phyloP scores from a whole-genome alignment of 2,329 filamentous ascomycete species.

The Thermoascus crustaceus region DNA sequence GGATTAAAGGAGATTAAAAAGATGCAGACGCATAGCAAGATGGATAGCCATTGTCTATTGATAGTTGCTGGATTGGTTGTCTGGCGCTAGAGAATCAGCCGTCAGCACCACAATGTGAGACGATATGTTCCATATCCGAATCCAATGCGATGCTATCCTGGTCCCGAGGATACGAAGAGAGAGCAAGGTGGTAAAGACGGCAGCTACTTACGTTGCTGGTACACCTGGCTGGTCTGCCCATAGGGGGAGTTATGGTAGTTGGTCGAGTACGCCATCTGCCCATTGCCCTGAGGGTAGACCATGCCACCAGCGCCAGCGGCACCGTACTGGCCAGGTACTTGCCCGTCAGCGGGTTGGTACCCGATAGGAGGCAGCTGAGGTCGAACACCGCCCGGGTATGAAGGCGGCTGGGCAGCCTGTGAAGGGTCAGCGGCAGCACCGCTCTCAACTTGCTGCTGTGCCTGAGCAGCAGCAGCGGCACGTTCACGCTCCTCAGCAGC shows the following conservation, averaged over 20 bases:
- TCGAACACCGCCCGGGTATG: constrained; percentile 44
- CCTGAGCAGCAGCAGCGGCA: constrained; percentile 51
- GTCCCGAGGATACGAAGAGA: constrained; percentile 8
- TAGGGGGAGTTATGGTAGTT: constrained; percentile 46
- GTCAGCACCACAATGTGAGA: constrained; percentile 19
- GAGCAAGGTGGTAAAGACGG: constrained; percentile 15
- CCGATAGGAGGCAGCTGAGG: constrained; percentile 68
- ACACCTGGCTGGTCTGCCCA: constrained; percentile 42
- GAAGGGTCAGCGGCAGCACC: constrained; percentile 41
- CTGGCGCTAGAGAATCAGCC: constrained; percentile 19
- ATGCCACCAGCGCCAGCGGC: constrained; percentile 45
- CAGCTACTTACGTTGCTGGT: constrained; percentile 42
- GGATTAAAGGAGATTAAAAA: constrained; percentile 4
- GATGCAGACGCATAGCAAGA: constrained; percentile 6
- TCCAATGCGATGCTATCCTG: constrained; percentile 12
- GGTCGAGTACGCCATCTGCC: constrained; percentile 39
- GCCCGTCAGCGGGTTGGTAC: constrained; percentile 53
- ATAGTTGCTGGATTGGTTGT: constrained; percentile 21
- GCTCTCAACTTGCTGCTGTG: constrained; percentile 41
- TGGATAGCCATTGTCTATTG: constrained; percentile 11
- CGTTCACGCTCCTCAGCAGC: constrained; percentile 78
- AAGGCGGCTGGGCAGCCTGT: constrained; percentile 33
- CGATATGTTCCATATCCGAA: constrained; percentile 10
- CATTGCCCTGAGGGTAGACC: constrained; percentile 41
- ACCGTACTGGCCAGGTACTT: constrained; percentile 55